Evolutionary conservation across 75 land plant species (phyloP).

Genomic region (Sequoiadendron giganteum): DNA sequence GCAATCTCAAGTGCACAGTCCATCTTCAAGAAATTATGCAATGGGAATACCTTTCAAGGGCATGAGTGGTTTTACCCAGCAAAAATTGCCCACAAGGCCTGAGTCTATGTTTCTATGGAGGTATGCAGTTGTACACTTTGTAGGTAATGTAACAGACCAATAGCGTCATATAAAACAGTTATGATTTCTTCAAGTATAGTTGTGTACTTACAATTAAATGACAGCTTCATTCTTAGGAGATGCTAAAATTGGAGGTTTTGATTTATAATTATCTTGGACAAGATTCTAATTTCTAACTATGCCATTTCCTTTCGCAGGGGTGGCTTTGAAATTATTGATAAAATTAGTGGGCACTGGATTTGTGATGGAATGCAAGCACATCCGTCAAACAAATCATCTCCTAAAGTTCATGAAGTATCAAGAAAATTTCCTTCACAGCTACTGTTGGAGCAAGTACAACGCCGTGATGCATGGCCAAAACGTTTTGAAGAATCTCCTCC

Average conservation of each 20-base stretch:
- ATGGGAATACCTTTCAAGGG: not conserved
- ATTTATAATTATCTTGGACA: not conserved
- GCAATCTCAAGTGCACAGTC: not conserved
- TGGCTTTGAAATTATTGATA: not conserved
- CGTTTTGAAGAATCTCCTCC: conserved; percentile 24
- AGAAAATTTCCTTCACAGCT: conserved; percentile 26
- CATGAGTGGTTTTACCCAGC: not conserved
- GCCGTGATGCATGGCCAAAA: conserved; percentile 30
- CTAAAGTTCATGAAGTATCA: conserved; percentile 37
- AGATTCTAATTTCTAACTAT: not conserved
- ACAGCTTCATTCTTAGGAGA: not conserved
- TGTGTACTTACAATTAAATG: not conserved
- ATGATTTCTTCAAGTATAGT: not conserved
- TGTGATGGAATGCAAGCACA: conserved; percentile 32
- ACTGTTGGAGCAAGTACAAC: conserved; percentile 35
- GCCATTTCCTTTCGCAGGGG: not conserved
- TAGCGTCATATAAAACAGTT: not conserved
- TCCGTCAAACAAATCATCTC: conserved; percentile 28
- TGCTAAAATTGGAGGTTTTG: not conserved
- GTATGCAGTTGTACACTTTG: not conserved
- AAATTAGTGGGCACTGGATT: not conserved
- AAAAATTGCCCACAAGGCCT: not conserved
- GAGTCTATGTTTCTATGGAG: not conserved
- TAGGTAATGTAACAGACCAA: not conserved
- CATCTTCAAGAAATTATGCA: not conserved